Evolutionary conservation across 2,329 filamentous ascomycete genomes (phyloP), one percentile per base, ranked within the genome.

Genomic region (Penicillium olsonii): DNA sequence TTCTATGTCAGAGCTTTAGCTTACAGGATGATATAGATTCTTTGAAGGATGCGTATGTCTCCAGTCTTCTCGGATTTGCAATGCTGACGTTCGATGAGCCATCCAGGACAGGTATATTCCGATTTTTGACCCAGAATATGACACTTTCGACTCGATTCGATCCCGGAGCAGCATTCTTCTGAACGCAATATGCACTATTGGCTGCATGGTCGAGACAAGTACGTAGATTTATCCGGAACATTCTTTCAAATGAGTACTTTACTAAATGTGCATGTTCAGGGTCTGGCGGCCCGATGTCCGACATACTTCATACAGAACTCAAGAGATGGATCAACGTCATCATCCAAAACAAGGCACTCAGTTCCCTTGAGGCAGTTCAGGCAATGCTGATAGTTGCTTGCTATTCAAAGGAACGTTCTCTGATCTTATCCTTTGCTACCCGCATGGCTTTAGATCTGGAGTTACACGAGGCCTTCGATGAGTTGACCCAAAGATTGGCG

Each of bases 341-440:
- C 2, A 72, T 78, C 14, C 67, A 75, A 33, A 70, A 66, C 20
- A 67, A 67, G 3, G 64, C 63, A 2, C 50, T 71, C 2, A 70
- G 70, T 11, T 70, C 66, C 7, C 45, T 81, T 0, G 80, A 82
- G 50, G 77, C 75, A 0, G 63, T 82, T 0, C 79, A 83, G 48
- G 78, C 79, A 3, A 66, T 83, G 6, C 62, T 81, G 0, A 66
- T 82, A 1, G 70, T 78, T 41, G 78, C 78, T 0, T 78, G 77
- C 46, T 83, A 82, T 52, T 76, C 75, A 0, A 71, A 80, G 4
- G 79, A 81, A 44, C 71, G 78, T 0, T 78, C 76, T 7, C 58
- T 81, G 1, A 64, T 82, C 0, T 65, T 79, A 2, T 76, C 78
- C 0, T 71, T 79, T 37, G 79, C 79, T 1, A 71, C 76, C 4